Conservation (phyloP, 768 basidiomycete species). For the Postia placenta region DNA sequence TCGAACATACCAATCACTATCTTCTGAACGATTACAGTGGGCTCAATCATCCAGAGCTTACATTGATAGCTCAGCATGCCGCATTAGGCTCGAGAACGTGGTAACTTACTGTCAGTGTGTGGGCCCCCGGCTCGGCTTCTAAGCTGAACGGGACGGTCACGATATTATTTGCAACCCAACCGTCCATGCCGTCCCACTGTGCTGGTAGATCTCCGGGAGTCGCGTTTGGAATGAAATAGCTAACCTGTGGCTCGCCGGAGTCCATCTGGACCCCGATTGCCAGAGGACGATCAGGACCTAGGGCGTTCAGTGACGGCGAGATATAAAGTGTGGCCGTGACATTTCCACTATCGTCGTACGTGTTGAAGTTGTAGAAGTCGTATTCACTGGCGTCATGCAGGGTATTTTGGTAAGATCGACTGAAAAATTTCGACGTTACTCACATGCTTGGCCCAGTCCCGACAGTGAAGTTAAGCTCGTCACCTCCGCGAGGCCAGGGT, state of each 20-base stretch:
- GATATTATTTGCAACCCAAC: constrained; percentile 50
- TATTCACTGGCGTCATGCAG: constrained; percentile 41
- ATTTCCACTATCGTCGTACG: constrained; percentile 34
- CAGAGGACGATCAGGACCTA: constrained; percentile 43
- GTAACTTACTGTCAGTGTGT: constrained; percentile 48
- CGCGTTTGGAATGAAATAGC: constrained; percentile 41
- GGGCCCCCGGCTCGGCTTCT: constrained; percentile 41
- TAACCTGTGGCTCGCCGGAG: constrained; percentile 31
- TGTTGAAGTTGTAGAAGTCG: constrained; percentile 59
- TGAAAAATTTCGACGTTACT: constrained; percentile 14
- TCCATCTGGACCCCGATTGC: constrained; percentile 49
- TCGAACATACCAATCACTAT: constrained; percentile 45
- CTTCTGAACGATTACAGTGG: constrained; percentile 55
- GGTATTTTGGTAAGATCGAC: not conserved
- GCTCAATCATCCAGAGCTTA: constrained; percentile 51
- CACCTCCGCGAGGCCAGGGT: constrained; percentile 46
- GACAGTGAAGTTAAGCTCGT: constrained; percentile 49
- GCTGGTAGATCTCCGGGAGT: constrained; percentile 39
- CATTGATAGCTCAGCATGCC: not conserved
- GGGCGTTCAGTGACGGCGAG: constrained; percentile 48
- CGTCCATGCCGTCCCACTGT: constrained; percentile 41
- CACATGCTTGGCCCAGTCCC: constrained; percentile 61
- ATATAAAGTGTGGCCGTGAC: constrained; percentile 42
- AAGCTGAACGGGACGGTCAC: constrained; percentile 36
- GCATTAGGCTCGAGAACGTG: not conserved